These are phyloP conservation scores for Sideroxylon spinosum DNA, from an alignment of 179 eudicot species.

Conservation along the genomic window DNA sequence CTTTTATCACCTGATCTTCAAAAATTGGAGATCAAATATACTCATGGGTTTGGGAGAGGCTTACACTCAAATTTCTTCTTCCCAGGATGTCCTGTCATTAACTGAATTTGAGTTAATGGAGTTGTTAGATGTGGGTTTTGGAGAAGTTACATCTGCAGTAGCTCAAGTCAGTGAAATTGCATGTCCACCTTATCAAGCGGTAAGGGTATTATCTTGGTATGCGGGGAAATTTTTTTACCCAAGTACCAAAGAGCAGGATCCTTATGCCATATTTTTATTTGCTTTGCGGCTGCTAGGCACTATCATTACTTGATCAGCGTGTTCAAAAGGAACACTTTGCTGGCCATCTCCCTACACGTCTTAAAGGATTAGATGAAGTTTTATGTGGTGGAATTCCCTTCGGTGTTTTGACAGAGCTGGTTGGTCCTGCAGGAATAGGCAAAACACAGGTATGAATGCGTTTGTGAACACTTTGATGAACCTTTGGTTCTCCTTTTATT, in stretches of 20 bases:
- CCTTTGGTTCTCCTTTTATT: neutral
- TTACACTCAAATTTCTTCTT: constrained; percentile 9
- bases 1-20: neutral
- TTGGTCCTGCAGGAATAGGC: constrained; percentile 88
- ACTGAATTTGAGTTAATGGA: constrained; percentile 86
- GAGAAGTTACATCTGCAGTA: constrained; percentile 51
- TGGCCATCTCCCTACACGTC: constrained; percentile 76
- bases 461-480: neutral
- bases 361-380: constrained; percentile 71
- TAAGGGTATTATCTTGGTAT: constrained; percentile 24
- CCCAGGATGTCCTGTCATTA: constrained; percentile 69
- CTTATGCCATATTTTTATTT: neutral
- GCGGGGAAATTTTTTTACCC: neutral
- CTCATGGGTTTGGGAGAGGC: neutral
- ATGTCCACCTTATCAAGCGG: constrained; percentile 67
- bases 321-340: constrained; percentile 49
- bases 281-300: constrained; percentile 30
- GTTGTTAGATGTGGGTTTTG: constrained; percentile 62
- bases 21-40: neutral
- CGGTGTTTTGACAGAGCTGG: constrained; percentile 83
- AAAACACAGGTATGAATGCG: constrained; percentile 63
- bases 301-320: constrained; percentile 53
- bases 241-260: neutral
- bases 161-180: constrained; percentile 57
- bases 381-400: constrained; percentile 86